Conservation (phyloP, 2,329 filamentous ascomycete genomes). For the Aspergillus floridensis region DNA sequence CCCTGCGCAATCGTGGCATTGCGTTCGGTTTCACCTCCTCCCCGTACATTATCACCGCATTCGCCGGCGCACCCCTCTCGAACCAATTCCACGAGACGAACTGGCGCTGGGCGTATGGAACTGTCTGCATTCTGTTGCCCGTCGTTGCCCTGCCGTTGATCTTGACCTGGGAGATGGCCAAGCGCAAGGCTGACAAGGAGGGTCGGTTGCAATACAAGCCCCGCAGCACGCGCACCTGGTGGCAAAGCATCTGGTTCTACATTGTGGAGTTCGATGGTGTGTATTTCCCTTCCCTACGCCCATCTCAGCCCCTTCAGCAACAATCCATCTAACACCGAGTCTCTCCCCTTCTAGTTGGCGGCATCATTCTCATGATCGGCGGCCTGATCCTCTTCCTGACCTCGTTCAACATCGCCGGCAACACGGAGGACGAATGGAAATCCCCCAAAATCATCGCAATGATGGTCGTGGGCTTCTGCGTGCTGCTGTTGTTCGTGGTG, state of each 20-base stretch:
- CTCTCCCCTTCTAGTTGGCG: conserved; percentile 31
- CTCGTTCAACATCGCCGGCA: conserved; percentile 51
- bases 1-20: conserved; percentile 57
- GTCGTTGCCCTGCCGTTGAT: conserved; percentile 55
- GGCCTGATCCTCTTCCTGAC: conserved; percentile 52
- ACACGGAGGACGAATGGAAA: conserved; percentile 26
- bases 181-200: conserved; percentile 53
- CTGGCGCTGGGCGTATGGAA: conserved; percentile 62
- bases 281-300: background rate
- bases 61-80: conserved; percentile 53
- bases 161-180: conserved; percentile 52
- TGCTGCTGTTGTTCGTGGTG: conserved; percentile 52
- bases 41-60: conserved; percentile 61
- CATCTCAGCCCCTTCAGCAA: background rate
- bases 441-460: conserved; percentile 50
- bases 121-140: conserved; percentile 59
- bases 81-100: conserved; percentile 49
- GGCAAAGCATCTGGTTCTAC: conserved; percentile 51
- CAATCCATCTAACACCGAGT: too few species aligned
- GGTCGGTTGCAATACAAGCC: conserved; percentile 47
- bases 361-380: conserved; percentile 57
- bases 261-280: conserved; percentile 56
- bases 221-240: conserved; percentile 43
- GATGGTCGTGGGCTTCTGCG: conserved; percentile 52
- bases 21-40: conserved; percentile 58